phyloP scores from a whole-genome alignment of 139 green algal genomes.

The Trebouxia sp. region DNA sequence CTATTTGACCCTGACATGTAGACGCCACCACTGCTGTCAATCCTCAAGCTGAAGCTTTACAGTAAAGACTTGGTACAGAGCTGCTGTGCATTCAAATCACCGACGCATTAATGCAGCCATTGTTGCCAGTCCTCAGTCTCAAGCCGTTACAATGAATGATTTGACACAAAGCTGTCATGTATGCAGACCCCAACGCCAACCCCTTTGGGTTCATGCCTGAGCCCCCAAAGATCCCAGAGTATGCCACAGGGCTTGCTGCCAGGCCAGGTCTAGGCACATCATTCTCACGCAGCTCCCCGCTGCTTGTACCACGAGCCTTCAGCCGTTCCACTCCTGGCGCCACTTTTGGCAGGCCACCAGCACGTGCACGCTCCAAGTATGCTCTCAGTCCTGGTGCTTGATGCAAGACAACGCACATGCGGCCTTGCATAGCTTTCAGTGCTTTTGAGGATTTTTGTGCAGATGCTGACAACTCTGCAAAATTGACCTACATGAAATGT shows the following conservation, averaged over 20 bases:
- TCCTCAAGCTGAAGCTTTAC: too few relatives aligned
- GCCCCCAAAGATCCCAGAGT: slow-evolving; percentile 12
- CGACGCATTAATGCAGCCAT: too few relatives aligned
- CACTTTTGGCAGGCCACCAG: slow-evolving; percentile 7
- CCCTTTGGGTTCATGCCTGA: slow-evolving; percentile 15
- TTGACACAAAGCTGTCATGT: not conserved
- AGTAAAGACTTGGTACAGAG: too few relatives aligned
- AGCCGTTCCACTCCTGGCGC: not conserved
- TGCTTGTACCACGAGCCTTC: not conserved
- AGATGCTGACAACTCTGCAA: too few relatives aligned
- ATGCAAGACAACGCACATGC: too few relatives aligned
- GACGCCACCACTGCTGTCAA: too few relatives aligned
- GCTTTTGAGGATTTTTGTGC: too few relatives aligned
- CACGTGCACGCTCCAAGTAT: not conserved
- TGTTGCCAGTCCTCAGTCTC: not conserved
- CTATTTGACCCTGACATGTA: too few relatives aligned
- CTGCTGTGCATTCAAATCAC: too few relatives aligned
- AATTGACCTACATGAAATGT: too few relatives aligned
- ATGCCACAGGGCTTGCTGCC: slow-evolving; percentile 2
- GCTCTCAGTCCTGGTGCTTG: not conserved
- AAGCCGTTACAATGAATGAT: not conserved
- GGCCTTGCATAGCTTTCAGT: too few relatives aligned
- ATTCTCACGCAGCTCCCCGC: not conserved
- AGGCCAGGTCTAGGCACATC: not conserved
- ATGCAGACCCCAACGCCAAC: slow-evolving; percentile 15